These are phyloP conservation scores for Cordyceps pruinosa DNA, from an alignment of 2,329 filamentous ascomycete species.

Conservation along the genomic window DNA sequence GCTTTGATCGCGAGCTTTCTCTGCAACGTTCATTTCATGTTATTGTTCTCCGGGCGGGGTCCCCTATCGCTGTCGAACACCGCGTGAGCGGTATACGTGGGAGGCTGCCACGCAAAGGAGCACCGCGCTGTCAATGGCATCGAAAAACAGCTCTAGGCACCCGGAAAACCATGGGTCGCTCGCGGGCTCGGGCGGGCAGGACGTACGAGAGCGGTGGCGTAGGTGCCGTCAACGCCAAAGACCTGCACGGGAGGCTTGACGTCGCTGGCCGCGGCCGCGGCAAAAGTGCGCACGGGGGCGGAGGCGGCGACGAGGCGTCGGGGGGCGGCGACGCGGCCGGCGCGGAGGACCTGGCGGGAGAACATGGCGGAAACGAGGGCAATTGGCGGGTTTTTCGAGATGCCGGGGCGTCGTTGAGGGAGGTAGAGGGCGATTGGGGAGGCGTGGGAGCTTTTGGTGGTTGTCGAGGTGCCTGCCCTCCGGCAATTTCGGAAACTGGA, in stretches of 20 bases:
- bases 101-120: neutral
- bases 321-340: constrained; percentile 52
- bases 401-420: constrained; percentile 15
- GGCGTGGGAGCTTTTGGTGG: constrained; percentile 25
- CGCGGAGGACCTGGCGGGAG: constrained; percentile 53
- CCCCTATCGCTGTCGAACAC: neutral
- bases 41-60: neutral
- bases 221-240: constrained; percentile 95
- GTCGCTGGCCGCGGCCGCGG: constrained; percentile 61
- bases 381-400: constrained; percentile 21
- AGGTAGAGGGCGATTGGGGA: neutral
- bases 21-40: neutral
- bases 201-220: constrained; percentile 95
- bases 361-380: constrained; percentile 38
- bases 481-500: constrained; percentile 36
- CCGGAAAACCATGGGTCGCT: no score
- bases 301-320: constrained; percentile 44
- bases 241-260: constrained; percentile 82
- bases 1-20: neutral
- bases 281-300: constrained; percentile 67
- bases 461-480: constrained; percentile 25
- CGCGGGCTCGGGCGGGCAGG: neutral
- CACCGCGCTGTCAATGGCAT: neutral
- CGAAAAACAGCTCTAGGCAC: neutral
- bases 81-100: constrained; percentile 2